Base-by-base conservation (phyloP, 257 asterid genomes). In the Capsicum chinense region DNA sequence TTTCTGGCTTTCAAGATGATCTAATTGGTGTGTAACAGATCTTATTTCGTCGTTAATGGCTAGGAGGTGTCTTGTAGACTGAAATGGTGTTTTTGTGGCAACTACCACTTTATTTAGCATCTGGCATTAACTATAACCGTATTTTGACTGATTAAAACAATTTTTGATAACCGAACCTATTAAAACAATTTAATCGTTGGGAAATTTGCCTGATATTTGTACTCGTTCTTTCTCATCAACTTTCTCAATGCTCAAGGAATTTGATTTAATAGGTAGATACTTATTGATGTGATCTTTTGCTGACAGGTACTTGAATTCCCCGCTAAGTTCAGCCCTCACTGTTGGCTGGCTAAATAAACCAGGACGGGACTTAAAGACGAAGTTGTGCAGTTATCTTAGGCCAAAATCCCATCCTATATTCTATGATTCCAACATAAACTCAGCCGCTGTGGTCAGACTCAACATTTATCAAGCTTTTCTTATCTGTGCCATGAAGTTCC, bases 391-490 rank as follows among this genome's bases (percentile, higher is more conserved):
- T 80, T 93, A 88, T 82, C 92, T 95, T 73, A 90, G 90, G 17
- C 97, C 98, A 5, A 95, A 95, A 86, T 95, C 97, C 64, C 98
- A 94, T 83, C 97, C 97, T 17, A 69, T 95, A 83, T 94, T 95
- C 89, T 95, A 92, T 15, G 98, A 94, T 84, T 89, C 94, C 15
- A 95, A 91, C 85, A 91, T 95, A 89, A 95, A 94, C 86, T 91
- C 98, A 13, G 87, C 93, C 1, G 90, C 89, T 58, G 95, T 95
- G 50, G 97, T 95, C 70, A 92, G 98, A 56, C 96, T 95, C 79
- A 95, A 95, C 67, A 94, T 94, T 60, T 94, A 94, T 81, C 99
- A 95, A 88, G 90, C 81, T 5, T 95, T 95, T 85, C 89, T 95
- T 56, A 90, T 95, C 2, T 92, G 97, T 84, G 97, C 97, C 81